phyloP scores from a whole-genome alignment of 345 rosid species.

The Hibiscus tridactylites region DNA sequence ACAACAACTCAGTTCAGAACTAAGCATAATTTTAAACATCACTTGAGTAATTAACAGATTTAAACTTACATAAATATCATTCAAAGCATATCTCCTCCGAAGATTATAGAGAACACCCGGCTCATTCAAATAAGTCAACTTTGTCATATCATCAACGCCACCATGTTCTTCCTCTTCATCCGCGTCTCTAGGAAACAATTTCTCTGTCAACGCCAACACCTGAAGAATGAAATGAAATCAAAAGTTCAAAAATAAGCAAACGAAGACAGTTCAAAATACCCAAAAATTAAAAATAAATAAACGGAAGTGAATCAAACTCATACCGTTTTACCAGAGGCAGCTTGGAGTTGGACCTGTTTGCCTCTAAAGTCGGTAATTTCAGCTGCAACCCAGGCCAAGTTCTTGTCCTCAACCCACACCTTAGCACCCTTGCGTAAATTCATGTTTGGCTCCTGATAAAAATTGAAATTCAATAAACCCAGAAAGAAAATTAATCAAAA shows the following conservation, averaged over 20 bases:
- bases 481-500: neutral
- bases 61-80: slow-evolving; percentile 85
- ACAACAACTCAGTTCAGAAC: neutral
- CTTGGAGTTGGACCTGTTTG: slow-evolving; percentile 45
- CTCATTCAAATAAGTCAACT: slow-evolving; percentile 89
- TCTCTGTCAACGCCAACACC: slow-evolving; percentile 47
- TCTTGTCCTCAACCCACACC: slow-evolving; percentile 81
- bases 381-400: slow-evolving; percentile 76
- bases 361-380: slow-evolving; percentile 47
- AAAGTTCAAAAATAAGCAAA: neutral
- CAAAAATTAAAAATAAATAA: neutral
- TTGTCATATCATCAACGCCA: slow-evolving; percentile 98
- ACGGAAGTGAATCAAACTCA: neutral
- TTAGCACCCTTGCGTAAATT: slow-evolving; percentile 61
- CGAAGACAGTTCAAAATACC: neutral
- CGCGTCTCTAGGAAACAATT: slow-evolving; percentile 62
- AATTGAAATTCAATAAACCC: slow-evolving; percentile 9
- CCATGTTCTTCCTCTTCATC: slow-evolving; percentile 83
- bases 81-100: slow-evolving; percentile 76
- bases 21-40: slow-evolving; percentile 1
- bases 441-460: slow-evolving; percentile 32
- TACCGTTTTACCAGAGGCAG: slow-evolving; percentile 62
- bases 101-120: slow-evolving; percentile 91
- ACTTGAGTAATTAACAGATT: slow-evolving; percentile 1
- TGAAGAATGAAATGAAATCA: slow-evolving; percentile 4